A percentile compares a stretch with the other conserved stretches of the same genome.
Conservation (phyloP, 495 filamentous ascomycete genomes). For the Penicillium lividum region DNA sequence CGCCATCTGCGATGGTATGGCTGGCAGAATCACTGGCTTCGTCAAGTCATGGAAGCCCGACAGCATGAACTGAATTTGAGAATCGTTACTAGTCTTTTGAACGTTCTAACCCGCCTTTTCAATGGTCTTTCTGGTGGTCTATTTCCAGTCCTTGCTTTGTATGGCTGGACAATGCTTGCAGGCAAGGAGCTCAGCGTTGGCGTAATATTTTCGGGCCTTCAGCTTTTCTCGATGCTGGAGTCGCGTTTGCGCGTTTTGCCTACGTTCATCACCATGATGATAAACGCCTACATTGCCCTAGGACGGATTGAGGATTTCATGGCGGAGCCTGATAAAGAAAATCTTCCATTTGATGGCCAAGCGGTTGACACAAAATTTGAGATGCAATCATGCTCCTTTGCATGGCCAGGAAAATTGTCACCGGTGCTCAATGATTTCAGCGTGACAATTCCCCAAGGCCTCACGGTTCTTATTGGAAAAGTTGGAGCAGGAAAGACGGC, state of each 20-base stretch:
- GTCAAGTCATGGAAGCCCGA: conserved; percentile 67
- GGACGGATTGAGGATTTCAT: conserved; percentile 82
- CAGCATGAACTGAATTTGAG: conserved; percentile 65
- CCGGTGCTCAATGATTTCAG: conserved; percentile 64
- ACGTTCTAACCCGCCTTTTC: conserved; percentile 56
- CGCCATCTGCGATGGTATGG: conserved; percentile 86
- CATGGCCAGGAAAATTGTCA: conserved; percentile 67
- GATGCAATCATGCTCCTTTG: conserved; percentile 66
- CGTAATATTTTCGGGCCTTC: conserved; percentile 77
- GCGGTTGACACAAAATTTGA: conserved; percentile 39
- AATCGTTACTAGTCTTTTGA: conserved; percentile 64
- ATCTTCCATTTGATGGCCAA: conserved; percentile 32
- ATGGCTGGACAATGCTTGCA: conserved; percentile 71
- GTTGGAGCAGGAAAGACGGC: conserved; percentile 83
- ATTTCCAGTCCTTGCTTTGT: conserved; percentile 77
- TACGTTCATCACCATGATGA: conserved; percentile 64
- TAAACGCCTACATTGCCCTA: conserved; percentile 75
- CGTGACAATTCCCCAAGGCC: conserved; percentile 59
- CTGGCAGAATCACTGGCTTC: conserved; percentile 81
- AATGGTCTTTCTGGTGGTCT: conserved; percentile 66
- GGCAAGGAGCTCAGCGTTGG: conserved; percentile 67
- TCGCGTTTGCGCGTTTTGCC: conserved; percentile 69
- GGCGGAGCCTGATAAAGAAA: conserved; percentile 74
- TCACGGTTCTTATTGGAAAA: conserved; percentile 69
- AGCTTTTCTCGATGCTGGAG: conserved; percentile 75